Conservation (phyloP, 805 yeast genomes). For the Suhomyces vadensis region DNA sequence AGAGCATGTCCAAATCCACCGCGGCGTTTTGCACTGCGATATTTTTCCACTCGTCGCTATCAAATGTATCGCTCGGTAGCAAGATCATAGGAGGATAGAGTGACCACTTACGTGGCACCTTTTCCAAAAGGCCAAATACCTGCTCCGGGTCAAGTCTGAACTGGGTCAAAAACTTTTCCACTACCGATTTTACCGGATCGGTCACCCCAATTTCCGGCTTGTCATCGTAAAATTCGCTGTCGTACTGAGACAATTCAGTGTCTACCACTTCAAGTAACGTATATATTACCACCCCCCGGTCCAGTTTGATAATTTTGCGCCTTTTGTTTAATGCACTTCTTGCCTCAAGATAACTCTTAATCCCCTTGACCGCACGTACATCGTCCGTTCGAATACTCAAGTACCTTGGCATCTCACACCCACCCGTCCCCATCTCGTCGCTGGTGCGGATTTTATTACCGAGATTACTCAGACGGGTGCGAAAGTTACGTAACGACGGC, state of each 20-base stretch:
- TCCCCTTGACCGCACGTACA: slow-evolving; percentile 17
- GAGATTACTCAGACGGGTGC: not conserved
- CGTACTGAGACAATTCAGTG: not conserved
- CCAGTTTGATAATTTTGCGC: slow-evolving; percentile 17
- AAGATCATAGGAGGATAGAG: slow-evolving; percentile 69
- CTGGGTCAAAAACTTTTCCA: not conserved
- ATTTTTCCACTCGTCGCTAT: slow-evolving; percentile 33
- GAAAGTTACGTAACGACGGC: not conserved
- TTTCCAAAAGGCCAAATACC: not conserved
- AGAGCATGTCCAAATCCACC: not conserved
- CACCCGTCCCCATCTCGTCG: not conserved
- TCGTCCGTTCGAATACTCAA: slow-evolving; percentile 10
- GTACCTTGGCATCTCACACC: not conserved
- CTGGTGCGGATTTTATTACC: not conserved
- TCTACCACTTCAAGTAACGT: slow-evolving; percentile 11
- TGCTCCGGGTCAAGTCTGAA: not conserved
- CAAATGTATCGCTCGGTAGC: slow-evolving; percentile 52
- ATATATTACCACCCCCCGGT: slow-evolving; percentile 13
- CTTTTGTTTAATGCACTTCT: slow-evolving; percentile 16
- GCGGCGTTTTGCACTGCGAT: not conserved
- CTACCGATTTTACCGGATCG: not conserved
- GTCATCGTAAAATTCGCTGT: not conserved
- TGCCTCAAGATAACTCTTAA: slow-evolving; percentile 22
- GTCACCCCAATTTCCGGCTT: not conserved
- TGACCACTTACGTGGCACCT: slow-evolving; percentile 56